A percentile compares a stretch with the other conserved stretches of the same genome.
phyloP scores from a whole-genome alignment of 805 yeast species.

The Metschnikowia aberdeeniae region DNA sequence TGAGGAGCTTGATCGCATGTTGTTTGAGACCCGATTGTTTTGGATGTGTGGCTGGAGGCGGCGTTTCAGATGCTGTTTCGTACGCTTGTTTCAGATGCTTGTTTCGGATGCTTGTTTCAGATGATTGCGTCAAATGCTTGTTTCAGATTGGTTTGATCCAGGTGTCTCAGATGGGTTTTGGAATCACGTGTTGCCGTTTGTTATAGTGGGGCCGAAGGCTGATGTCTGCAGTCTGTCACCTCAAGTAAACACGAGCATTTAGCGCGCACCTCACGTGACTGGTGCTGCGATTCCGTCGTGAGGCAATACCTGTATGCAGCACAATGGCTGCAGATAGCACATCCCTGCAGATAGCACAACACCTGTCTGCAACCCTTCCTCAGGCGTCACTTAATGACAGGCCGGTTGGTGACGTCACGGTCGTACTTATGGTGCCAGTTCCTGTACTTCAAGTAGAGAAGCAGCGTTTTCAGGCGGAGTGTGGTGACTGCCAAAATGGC shows the following conservation, averaged over 20 bases:
- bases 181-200: too few species aligned
- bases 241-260: not conserved
- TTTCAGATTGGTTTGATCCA: not conserved
- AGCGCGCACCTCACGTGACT: too few species aligned
- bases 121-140: too few species aligned
- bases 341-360: too few species aligned
- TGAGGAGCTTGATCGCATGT: conserved; percentile 18
- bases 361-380: too few species aligned
- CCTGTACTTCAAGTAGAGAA: conserved; percentile 36
- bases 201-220: too few species aligned
- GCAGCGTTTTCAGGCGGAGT: conserved; percentile 10
- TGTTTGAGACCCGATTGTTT: not conserved
- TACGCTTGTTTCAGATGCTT: not conserved
- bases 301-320: too few species aligned
- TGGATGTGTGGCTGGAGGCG: too few species aligned
- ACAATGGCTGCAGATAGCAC: too few species aligned
- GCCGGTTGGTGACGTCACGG: conserved; percentile 59
- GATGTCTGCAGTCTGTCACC: too few species aligned
- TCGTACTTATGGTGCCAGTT: conserved; percentile 68
- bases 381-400: conserved; percentile 14
- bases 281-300: too few species aligned
- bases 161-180: not conserved
- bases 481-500: conserved; percentile 53
- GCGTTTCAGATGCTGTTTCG: too few species aligned
- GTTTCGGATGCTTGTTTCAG: not conserved